Conservation (phyloP, 176 grass and related monocot genomes). For the Zoysia pacifica region DNA sequence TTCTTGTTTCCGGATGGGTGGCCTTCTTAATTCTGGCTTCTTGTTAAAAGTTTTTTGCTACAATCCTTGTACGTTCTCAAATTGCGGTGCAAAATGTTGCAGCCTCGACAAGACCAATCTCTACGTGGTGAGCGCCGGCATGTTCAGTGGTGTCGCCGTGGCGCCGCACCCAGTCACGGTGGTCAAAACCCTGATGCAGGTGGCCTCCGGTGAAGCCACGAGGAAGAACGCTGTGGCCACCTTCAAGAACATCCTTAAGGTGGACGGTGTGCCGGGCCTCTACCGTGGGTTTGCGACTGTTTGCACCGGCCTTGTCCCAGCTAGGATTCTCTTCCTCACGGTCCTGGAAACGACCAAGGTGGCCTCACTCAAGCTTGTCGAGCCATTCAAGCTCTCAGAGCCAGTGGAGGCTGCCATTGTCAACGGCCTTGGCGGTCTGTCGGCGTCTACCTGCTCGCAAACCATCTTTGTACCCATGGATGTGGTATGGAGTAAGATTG, state of each 20-base stretch:
- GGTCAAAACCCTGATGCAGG: constrained; percentile 97
- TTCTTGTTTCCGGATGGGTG: not conserved
- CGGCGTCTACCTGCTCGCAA: constrained; percentile 77
- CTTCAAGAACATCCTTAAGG: constrained; percentile 78
- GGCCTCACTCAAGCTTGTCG: constrained; percentile 61
- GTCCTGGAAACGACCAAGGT: constrained; percentile 85
- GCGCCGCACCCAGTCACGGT: constrained; percentile 85
- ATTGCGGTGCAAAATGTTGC: constrained; percentile 35
- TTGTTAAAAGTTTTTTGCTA: not conserved
- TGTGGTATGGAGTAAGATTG: constrained; percentile 61
- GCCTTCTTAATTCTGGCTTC: not conserved
- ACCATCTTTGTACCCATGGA: constrained; percentile 92
- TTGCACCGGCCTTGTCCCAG: constrained; percentile 81
- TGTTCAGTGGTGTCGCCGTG: constrained; percentile 88
- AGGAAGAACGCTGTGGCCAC: constrained; percentile 77
- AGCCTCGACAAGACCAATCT: constrained; percentile 97
- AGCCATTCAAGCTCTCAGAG: constrained; percentile 74
- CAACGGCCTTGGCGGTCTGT: constrained; percentile 81
- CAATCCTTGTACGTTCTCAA: not conserved
- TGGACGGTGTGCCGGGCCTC: constrained; percentile 73
- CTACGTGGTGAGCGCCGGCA: constrained; percentile 81
- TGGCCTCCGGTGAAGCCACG: constrained; percentile 75
- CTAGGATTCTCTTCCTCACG: constrained; percentile 88
- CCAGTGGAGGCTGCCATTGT: constrained; percentile 73
- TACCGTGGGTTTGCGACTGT: constrained; percentile 90